Evolutionary conservation across 164 flowering plant species (phyloP), one percentile per base, ranked within the genome.

Genomic region (Taxillus chinensis): DNA sequence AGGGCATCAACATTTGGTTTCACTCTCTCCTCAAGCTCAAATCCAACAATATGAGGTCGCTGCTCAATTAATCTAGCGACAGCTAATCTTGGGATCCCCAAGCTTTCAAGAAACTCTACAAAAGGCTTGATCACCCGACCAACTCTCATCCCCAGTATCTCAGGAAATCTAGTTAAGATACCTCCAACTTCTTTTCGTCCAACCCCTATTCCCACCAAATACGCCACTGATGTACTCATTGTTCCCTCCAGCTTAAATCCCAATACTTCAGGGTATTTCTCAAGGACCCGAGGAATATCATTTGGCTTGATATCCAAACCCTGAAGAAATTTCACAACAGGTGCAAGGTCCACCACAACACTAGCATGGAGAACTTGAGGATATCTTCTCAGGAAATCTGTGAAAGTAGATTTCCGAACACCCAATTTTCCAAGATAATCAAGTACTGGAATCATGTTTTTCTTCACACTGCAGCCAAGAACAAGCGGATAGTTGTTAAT

Each of bases 141-240:
- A 7, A 95, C 99, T 62, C 96, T 73, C 99, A 95, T 89, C 41
- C 97, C 99, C 48, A 89, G 70, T 66, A 95, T 83, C 72, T 89
- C 90, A 0, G 97, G 97, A 62, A 83, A 84, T 70, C 75, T 79
- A 39, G 93, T 87, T 61, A 95, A 70, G 43, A 87, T 68, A 4
- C 78, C 76, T 48, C 93, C 95, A 69, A 89, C 77, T 65, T 91
- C 97, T 77, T 96, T 85, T 74, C 93, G 79, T 61, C 85, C 80
- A 11, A 91, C 93, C n/a, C 97, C 99, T 65, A 87, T 89, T 45
- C 92, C 92, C 64, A 95, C 87, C 77, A 95, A 76, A 77, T 86
- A 95, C 39, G 99, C 99, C 60, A 95, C 95, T 5, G 99, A 95
- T 4, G 97, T 95, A 67, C 99, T 95, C 97, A 95, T 91, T 41